Evolutionary conservation across 108 stramenopile species (phyloP).

Genomic region (Conticribra weissflogii): DNA sequence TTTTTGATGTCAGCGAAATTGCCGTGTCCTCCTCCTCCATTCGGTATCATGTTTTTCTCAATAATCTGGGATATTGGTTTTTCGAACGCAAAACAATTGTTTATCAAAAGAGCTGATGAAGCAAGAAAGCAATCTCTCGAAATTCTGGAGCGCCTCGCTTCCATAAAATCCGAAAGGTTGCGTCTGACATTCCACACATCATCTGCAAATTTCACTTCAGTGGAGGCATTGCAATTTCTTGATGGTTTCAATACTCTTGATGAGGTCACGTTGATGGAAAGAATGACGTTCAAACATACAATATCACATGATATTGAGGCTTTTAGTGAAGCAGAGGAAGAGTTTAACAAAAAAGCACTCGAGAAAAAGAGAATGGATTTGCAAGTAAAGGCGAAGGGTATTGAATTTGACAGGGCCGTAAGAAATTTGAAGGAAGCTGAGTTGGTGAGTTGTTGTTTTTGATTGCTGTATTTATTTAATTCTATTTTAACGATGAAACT

Average conservation of each 20-base stretch:
- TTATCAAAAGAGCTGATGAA: slow-evolving; percentile 34
- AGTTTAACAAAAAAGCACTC: slow-evolving; percentile 14
- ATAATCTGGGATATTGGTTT: not conserved
- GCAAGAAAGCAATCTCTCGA: slow-evolving; percentile 29
- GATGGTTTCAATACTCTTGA: slow-evolving; percentile 26
- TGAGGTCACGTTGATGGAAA: slow-evolving; percentile 24
- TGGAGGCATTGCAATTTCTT: slow-evolving; percentile 41
- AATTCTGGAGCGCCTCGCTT: slow-evolving; percentile 20
- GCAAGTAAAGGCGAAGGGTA: not conserved
- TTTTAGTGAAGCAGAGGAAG: slow-evolving; percentile 27
- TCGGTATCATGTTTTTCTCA: not conserved
- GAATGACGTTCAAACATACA: slow-evolving; percentile 33
- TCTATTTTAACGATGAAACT: no score
- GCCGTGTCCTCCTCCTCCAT: not conserved
- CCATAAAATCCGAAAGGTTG: slow-evolving; percentile 36
- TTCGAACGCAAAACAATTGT: slow-evolving; percentile 4
- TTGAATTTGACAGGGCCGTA: slow-evolving; percentile 25
- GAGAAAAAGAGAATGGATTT: slow-evolving; percentile 24
- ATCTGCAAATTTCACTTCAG: slow-evolving; percentile 29
- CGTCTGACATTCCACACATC: slow-evolving; percentile 37
- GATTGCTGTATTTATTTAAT: no score
- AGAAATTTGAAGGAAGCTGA: slow-evolving; percentile 8
- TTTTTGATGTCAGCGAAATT: not conserved
- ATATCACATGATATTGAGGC: slow-evolving; percentile 41
- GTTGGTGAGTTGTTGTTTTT: slow-evolving; percentile 4